Evolutionary conservation across 352 stramenopile species (phyloP).

Genomic region (Pythium dissimile): DNA sequence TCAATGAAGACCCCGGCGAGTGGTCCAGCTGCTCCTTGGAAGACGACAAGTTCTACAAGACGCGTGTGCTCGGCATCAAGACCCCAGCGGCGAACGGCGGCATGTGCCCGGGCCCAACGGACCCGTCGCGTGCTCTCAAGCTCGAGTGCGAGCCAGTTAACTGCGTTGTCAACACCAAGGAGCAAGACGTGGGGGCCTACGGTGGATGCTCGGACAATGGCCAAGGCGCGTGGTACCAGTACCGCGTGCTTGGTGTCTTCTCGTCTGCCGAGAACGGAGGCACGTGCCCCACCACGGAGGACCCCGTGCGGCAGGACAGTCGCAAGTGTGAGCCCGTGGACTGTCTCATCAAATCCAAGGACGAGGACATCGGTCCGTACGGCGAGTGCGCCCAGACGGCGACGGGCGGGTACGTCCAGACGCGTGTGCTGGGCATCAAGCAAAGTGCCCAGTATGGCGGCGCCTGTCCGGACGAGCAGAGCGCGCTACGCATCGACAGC

Average conservation of each 20-base stretch:
- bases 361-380: background rate
- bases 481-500: background rate
- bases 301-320: background rate
- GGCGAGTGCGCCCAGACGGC: background rate
- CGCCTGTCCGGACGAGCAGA: background rate
- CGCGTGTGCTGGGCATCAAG: background rate
- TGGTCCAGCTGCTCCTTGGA: background rate
- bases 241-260: background rate
- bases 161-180: background rate
- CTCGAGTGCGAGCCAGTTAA: background rate
- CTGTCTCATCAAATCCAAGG: background rate
- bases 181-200: background rate
- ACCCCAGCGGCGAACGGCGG: background rate
- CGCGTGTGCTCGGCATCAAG: background rate
- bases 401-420: background rate
- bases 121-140: background rate
- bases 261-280: background rate
- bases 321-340: background rate
- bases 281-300: background rate
- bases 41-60: background rate
- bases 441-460: background rate
- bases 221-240: background rate
- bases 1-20: background rate
- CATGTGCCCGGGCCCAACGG: background rate
- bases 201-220: background rate